Evolutionary conservation across 345 rosid genomes (phyloP).

Genomic region (Citrus australasica): DNA sequence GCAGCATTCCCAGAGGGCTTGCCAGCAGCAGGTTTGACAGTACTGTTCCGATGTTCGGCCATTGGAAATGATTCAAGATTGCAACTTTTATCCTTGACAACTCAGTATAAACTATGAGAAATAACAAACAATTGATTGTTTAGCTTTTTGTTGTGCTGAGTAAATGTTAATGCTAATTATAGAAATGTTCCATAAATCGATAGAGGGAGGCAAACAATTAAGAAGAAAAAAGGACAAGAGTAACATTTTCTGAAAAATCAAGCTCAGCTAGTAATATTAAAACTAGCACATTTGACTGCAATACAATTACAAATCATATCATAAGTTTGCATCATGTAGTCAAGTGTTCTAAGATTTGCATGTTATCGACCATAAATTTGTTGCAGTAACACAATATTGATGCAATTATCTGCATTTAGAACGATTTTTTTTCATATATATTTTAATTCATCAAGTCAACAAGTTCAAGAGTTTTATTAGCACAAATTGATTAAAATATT

Average conservation of each 20-base stretch:
- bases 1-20: constrained; percentile 13
- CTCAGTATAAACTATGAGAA: constrained; percentile 12
- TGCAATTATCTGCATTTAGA: background rate
- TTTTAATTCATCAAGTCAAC: background rate
- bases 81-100: background rate
- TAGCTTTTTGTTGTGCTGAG: background rate
- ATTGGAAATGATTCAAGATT: constrained; percentile 14
- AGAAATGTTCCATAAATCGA: background rate
- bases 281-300: background rate
- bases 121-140: background rate
- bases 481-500: background rate
- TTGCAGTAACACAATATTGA: background rate
- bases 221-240: background rate
- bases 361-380: background rate
- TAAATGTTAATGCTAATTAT: background rate
- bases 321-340: background rate
- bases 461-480: background rate
- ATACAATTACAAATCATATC: too few species aligned
- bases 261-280: background rate
- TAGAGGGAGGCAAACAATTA: constrained; percentile 4
- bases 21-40: constrained; percentile 20
- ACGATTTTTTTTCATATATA: background rate
- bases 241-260: background rate
- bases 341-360: background rate
- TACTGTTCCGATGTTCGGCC: constrained; percentile 34